Evolutionary conservation across 352 stramenopile species (phyloP), one percentile per base, ranked within the genome.

Genomic region (Phytophthora vignae): DNA sequence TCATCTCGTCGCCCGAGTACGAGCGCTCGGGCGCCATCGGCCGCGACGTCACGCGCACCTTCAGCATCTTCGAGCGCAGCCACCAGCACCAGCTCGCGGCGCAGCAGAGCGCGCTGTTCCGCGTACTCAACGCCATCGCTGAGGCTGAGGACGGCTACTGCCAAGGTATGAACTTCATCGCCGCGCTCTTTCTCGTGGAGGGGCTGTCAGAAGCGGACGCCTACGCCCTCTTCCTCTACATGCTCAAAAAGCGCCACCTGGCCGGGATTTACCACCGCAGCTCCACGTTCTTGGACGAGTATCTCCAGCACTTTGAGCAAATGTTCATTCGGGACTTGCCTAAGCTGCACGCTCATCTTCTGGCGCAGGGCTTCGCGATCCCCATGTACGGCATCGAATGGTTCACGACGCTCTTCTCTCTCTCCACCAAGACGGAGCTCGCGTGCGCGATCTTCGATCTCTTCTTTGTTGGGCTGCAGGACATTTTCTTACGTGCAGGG

Each of bases 161-260:
- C 62, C 90, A 96, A 48, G 90, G 90, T 5, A 96, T 96, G 90
- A 96, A 96, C 76, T 96, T 96, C 60, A 95, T 96, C 64, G 90
- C 88, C 0, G 90, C 87, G 17, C 67, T 96, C 4, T 95, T 96
- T 52, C 82, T 96, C 11, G 90, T 95, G 6, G 84, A 95, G 82
- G 90, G 87, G 0, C 63, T 96, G 14, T 79, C 87, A 2, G 90
- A 96, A 71, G 88, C 85, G 3, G 87, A 96, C 64, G 83, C 88
- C 11, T 96, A 95, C 42, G 81, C 86, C 29, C 73, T 94, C 9
- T 96, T 95, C 54, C 70, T 94, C 8, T 96, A 95, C 50, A 78
- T 96, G 22, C 74, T 96, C 3, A 85, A 90, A 76, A 92, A 93
- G 60, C 85, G 88, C 15, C 85, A 95, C 50, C 79, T 96, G 17